A percentile compares a stretch with the other conserved stretches of the same genome.
Evolutionary conservation across 2,329 filamentous ascomycete genomes (phyloP).

Genomic region (Penicillium expansum): DNA sequence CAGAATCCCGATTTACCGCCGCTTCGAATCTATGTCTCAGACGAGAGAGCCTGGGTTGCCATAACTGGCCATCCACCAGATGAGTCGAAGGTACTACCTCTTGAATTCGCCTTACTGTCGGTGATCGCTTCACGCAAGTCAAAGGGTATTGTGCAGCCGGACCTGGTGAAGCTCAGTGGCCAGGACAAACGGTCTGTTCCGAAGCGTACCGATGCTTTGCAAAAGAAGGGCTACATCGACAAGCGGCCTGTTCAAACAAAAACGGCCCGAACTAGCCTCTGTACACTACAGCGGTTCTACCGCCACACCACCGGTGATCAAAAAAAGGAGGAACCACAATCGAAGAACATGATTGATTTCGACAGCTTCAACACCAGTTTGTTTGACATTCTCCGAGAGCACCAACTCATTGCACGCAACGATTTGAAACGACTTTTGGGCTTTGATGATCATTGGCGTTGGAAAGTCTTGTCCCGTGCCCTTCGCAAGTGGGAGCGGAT

Average conservation of each 20-base stretch:
- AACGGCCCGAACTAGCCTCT: constrained; percentile 55
- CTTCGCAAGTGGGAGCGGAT: constrained; percentile 47
- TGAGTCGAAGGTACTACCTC: constrained; percentile 50
- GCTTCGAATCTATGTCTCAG: constrained; percentile 50
- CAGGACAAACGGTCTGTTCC: constrained; percentile 66
- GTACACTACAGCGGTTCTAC: constrained; percentile 53
- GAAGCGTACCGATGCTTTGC: constrained; percentile 57
- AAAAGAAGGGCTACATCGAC: constrained; percentile 59
- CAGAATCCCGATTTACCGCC: constrained; percentile 1
- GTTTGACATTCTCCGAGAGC: constrained; percentile 50
- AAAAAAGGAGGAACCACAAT: background rate
- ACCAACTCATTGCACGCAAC: constrained; percentile 51
- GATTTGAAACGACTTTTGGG: constrained; percentile 53
- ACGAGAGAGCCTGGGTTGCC: constrained; percentile 59
- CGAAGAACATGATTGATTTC: constrained; percentile 44
- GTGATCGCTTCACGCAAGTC: constrained; percentile 57
- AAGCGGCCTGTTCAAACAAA: constrained; percentile 53
- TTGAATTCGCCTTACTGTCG: constrained; percentile 58
- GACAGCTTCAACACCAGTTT: constrained; percentile 50
- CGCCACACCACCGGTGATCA: constrained; percentile 17
- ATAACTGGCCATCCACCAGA: constrained; percentile 61
- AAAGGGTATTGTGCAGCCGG: constrained; percentile 57
- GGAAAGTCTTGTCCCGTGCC: constrained; percentile 42
- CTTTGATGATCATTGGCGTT: constrained; percentile 39
- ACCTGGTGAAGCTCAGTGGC: constrained; percentile 53